Percentiles rank a stretch among this genome's conserved stretches.
These are phyloP conservation scores for Teratosphaeria pseudoeucalypti DNA, from an alignment of 2,329 filamentous ascomycete species.

Conservation along the genomic window DNA sequence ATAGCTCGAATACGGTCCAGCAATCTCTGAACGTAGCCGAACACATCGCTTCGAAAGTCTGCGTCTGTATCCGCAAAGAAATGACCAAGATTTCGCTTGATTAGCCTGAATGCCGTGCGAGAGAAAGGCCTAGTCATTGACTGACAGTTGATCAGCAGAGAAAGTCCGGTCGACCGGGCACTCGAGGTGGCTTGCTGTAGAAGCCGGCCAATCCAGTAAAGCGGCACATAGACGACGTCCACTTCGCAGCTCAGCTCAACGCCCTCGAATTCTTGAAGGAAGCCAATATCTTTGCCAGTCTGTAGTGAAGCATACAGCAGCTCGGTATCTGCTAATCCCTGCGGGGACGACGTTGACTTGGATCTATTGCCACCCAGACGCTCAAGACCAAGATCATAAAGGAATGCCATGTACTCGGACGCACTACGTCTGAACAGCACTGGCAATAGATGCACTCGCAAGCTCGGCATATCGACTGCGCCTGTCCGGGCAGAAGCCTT, in stretches of 20 bases:
- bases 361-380: neutral
- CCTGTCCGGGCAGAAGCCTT: neutral
- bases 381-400: conserved; percentile 23
- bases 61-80: conserved; percentile 79
- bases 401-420: conserved; percentile 30
- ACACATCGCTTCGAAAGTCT: conserved; percentile 71
- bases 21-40: conserved; percentile 64
- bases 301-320: conserved; percentile 29
- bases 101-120: conserved; percentile 46
- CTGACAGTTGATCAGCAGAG: conserved; percentile 66
- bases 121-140: conserved; percentile 66
- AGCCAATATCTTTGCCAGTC: conserved; percentile 36
- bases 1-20: conserved; percentile 64
- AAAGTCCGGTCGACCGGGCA: conserved; percentile 70
- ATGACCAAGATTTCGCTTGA: conserved; percentile 56
- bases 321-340: neutral
- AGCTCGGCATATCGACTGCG: conserved; percentile 19
- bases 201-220: conserved; percentile 28
- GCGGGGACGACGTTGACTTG: too few relatives aligned
- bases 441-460: conserved; percentile 39
- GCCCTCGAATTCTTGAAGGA: conserved; percentile 29
- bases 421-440: conserved; percentile 34
- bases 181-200: conserved; percentile 27
- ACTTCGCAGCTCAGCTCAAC: conserved; percentile 11
- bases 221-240: conserved; percentile 44